Evolutionary conservation across 2,329 filamentous ascomycete genomes (phyloP), one percentile per base, ranked within the genome.

Genomic region (Colletotrichum ledebouriae): DNA sequence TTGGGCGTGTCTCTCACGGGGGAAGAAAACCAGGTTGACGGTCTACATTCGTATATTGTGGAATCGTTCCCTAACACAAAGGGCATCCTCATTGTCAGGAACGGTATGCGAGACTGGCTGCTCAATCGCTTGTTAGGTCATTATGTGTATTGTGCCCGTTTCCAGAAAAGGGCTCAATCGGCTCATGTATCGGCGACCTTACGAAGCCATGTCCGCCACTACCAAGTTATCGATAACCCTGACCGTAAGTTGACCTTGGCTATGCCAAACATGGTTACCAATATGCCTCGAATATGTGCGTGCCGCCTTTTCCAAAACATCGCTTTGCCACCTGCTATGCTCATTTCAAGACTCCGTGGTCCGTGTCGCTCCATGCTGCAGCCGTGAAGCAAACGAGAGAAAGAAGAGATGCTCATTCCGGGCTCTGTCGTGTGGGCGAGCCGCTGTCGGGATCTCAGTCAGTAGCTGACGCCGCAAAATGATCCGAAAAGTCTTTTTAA

Each of bases 251-350:
- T 39, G 37, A 39, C 15, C 37, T 12, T 25, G 13, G 53, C 37
- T 29, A 44, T 41, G 34, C 39, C 25, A 15, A 20, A n/a, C 17
- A 15, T 29, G 25, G n/a, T 41, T 17, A 20, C 53, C 20, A 15
- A 29, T 37, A 41, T 57, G 11, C 37, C 37, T 20, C 12, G 20
- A 42, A 57, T 5, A n/a, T 9, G n/a, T 25, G 37, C 20, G 11
- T 57, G 37, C 53, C 11, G 25, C 17, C 13, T 34, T 42, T 57
- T 29, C 37, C 53, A 42, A 33, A 55, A 61, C 39, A 66, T 20
- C 17, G 49, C 63, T 66, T n/a, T 44, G 41, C 33, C 33, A 20
- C 57, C 46, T 41, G 12, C n/a, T 25, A 33, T 42, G 6, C 12
- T 22, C n/a, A 17, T 17, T n/a, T 12, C 17, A 17, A 20, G n/a